Conservation (phyloP, 345 rosid genomes). For the Raphanus sativus region DNA sequence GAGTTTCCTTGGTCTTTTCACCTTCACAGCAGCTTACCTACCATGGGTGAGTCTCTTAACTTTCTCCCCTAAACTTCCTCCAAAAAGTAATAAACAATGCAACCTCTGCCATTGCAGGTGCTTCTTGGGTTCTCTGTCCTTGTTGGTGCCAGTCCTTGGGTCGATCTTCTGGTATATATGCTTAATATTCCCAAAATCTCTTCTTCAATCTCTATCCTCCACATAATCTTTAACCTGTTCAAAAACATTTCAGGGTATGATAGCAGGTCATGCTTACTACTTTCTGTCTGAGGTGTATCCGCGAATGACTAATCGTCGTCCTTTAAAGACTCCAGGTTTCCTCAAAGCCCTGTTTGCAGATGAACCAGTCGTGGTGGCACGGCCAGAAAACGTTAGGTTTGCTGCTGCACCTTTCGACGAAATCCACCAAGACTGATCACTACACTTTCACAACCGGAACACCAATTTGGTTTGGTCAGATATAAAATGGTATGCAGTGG, state of each 20-base stretch:
- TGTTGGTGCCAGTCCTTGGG: conserved; percentile 98
- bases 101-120: conserved; percentile 50
- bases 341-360: conserved; percentile 87
- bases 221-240: not conserved
- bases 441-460: not conserved
- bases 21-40: conserved; percentile 92
- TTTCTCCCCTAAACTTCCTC: not conserved
- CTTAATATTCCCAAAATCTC: not conserved
- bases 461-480: conserved; percentile 5
- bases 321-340: conserved; percentile 76
- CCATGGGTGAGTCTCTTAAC: conserved; percentile 80
- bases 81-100: not conserved
- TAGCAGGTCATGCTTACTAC: conserved; percentile 97
- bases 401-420: conserved; percentile 75
- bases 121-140: conserved; percentile 95
- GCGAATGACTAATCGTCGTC: conserved; percentile 82
- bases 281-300: conserved; percentile 97
- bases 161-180: conserved; percentile 75
- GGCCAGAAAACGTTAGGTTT: conserved; percentile 75
- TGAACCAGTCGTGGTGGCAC: conserved; percentile 75
- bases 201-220: not conserved
- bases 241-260: conserved; percentile 78
- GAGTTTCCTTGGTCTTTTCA: conserved; percentile 97
- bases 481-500: conserved; percentile 2
- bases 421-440: conserved; percentile 56